Conservation (phyloP, 2,329 filamentous ascomycete species). For the Colletotrichum ledebouriae region DNA sequence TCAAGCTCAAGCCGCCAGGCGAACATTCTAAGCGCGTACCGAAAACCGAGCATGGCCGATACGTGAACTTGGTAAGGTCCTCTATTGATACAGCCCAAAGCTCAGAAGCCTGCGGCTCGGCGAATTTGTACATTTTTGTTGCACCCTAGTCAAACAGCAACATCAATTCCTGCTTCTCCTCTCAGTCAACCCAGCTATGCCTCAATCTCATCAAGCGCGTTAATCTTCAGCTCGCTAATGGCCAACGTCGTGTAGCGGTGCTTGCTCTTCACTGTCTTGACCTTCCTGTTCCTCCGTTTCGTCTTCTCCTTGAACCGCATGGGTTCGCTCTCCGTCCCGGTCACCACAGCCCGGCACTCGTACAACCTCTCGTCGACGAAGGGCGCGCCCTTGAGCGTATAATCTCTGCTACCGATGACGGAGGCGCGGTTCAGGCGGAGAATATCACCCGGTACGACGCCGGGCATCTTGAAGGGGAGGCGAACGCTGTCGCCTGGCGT, state of each 20-base stretch:
- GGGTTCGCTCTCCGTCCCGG: constrained; percentile 86
- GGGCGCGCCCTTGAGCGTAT: constrained; percentile 85
- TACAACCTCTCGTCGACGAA: constrained; percentile 88
- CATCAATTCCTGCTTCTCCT: not conserved
- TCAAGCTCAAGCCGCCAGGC: constrained; percentile 1
- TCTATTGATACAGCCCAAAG: constrained; percentile 39
- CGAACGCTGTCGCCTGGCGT: constrained; percentile 81
- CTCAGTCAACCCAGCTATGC: constrained; percentile 9
- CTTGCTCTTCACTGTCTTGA: constrained; percentile 87
- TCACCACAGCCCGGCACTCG: constrained; percentile 85
- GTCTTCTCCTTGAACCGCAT: constrained; percentile 84
- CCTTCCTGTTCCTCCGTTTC: constrained; percentile 80
- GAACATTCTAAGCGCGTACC: constrained; percentile 5
- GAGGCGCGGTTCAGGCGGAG: constrained; percentile 89
- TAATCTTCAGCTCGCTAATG: constrained; percentile 84
- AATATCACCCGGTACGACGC: constrained; percentile 83
- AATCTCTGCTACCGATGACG: constrained; percentile 87
- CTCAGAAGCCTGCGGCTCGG: constrained; percentile 11
- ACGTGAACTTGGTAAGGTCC: constrained; percentile 24
- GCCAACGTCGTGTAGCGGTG: constrained; percentile 88
- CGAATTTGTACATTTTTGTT: constrained; percentile 23
- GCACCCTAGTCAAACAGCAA: constrained; percentile 33
- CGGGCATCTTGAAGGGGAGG: constrained; percentile 84
- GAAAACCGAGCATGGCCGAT: not conserved
- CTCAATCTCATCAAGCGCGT: constrained; percentile 57